These are phyloP conservation scores for Malassezia brasiliensis DNA, from an alignment of 1,284 basidiomycete species.

Conservation along the genomic window DNA sequence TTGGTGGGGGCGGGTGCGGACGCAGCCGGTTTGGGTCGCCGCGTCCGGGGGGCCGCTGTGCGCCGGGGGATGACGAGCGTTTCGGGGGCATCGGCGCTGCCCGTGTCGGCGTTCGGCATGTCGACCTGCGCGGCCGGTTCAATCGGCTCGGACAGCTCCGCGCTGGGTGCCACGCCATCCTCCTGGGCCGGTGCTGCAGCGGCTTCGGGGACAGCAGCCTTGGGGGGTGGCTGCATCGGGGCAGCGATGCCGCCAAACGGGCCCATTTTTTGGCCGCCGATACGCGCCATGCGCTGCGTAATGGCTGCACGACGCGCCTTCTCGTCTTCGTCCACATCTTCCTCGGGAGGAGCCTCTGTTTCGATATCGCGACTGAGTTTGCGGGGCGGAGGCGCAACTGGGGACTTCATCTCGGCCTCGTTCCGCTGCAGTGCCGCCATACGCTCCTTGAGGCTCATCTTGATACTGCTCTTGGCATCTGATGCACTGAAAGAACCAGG, in stretches of 20 bases:
- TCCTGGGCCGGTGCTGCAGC: constrained; percentile 16
- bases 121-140: constrained; percentile 47
- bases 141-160: background rate
- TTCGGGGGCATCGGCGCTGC: constrained; percentile 26
- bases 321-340: constrained; percentile 30
- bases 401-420: constrained; percentile 14
- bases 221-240: constrained; percentile 37
- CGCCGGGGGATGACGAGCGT: constrained; percentile 47
- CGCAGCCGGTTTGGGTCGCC: background rate
- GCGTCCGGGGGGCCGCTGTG: constrained; percentile 49
- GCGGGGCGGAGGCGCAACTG: constrained; percentile 20
- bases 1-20: no score
- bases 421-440: constrained; percentile 46
- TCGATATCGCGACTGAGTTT: constrained; percentile 2
- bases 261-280: constrained; percentile 49
- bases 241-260: constrained; percentile 22
- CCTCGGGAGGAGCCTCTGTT: background rate
- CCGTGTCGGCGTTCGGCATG: constrained; percentile 22
- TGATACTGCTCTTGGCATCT: constrained; percentile 44
- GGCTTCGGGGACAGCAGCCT: background rate
- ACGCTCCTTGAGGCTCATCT: constrained; percentile 45
- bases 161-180: no score
- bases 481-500: constrained; percentile 14
- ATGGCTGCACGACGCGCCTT: constrained; percentile 31
- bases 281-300: constrained; percentile 39